Percentiles rank a stretch among this genome's conserved stretches.
Conservation (phyloP, 352 stramenopile genomes). For the Peronospora belbahrii region DNA sequence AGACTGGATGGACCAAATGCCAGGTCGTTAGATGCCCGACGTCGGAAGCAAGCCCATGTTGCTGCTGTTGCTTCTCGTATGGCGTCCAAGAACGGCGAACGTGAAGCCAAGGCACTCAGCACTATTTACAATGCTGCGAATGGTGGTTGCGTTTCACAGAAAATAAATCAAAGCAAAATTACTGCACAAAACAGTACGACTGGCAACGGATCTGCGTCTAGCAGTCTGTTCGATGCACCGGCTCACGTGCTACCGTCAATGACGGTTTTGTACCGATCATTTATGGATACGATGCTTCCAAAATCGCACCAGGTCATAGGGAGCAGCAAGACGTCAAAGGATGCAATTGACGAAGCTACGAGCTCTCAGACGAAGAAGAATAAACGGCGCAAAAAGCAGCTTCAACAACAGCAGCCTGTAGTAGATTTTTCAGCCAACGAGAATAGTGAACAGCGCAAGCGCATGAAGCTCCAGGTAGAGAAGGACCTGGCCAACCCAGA, state of each 20-base stretch:
- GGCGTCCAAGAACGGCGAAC: constrained; percentile 16
- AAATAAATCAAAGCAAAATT: constrained; percentile 16
- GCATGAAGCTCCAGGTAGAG: constrained; percentile 54
- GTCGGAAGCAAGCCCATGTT: constrained; percentile 29
- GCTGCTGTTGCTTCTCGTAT: constrained; percentile 10
- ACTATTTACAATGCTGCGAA: constrained; percentile 36
- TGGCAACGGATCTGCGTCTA: constrained; percentile 15
- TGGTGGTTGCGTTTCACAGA: constrained; percentile 5
- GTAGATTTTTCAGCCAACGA: constrained; percentile 13
- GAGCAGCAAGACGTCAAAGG: constrained; percentile 11
- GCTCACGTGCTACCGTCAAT: constrained; percentile 79
- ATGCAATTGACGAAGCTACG: constrained; percentile 1
- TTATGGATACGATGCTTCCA: constrained; percentile 83
- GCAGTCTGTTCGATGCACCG: constrained; percentile 65
- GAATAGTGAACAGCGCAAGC: constrained; percentile 40
- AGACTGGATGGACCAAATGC: constrained; percentile 43
- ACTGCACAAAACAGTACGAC: constrained; percentile 14
- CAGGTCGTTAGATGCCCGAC: constrained; percentile 27
- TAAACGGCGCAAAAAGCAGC: constrained; percentile 60
- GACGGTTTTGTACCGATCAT: constrained; percentile 73
- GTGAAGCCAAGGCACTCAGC: constrained; percentile 37
- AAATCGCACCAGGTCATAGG: constrained; percentile 36
- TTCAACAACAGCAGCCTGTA: constrained; percentile 25
- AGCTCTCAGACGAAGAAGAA: constrained; percentile 40
- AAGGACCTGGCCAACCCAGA: constrained; percentile 53